Conservation (phyloP, 257 asterid species). For the Rhazya stricta region DNA sequence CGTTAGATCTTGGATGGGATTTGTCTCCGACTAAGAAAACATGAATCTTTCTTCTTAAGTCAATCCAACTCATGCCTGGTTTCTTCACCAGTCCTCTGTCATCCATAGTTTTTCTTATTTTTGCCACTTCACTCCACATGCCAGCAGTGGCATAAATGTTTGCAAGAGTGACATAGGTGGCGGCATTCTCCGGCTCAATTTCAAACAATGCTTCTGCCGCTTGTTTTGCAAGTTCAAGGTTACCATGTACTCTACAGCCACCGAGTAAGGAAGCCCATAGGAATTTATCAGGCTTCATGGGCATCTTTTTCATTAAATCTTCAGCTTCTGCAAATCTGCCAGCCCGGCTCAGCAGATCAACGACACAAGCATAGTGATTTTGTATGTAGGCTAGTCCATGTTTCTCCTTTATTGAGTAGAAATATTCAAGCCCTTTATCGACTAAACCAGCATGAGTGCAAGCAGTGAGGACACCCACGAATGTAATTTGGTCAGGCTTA, state of each 20-base stretch:
- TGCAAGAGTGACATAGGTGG: slow-evolving; percentile 15
- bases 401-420: slow-evolving; percentile 13
- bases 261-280: slow-evolving; percentile 15
- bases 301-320: slow-evolving; percentile 6
- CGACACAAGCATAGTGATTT: slow-evolving; percentile 9
- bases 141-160: slow-evolving; percentile 15
- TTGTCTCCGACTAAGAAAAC: slow-evolving; percentile 14
- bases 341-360: slow-evolving; percentile 17
- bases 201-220: slow-evolving; percentile 12
- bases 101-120: slow-evolving; percentile 7
- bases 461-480: slow-evolving; percentile 10
- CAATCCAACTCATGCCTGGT: slow-evolving; percentile 15
- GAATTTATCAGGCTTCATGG: slow-evolving; percentile 13
- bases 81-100: slow-evolving; percentile 11
- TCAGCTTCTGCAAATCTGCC: slow-evolving; percentile 13
- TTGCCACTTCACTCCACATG: slow-evolving; percentile 10
- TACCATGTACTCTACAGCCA: slow-evolving; percentile 12
- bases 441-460: slow-evolving; percentile 15
- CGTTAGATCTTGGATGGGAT: not conserved
- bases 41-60: slow-evolving; percentile 4
- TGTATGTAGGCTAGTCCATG: slow-evolving; percentile 3
- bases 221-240: slow-evolving; percentile 11
- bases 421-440: slow-evolving; percentile 5
- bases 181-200: slow-evolving; percentile 13
- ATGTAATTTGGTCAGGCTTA: slow-evolving; percentile 11